A percentile compares a stretch with the other conserved stretches of the same genome.
These are phyloP conservation scores for Fonsecaea monophora DNA, from an alignment of 2,329 filamentous ascomycete genomes.

Conservation along the genomic window DNA sequence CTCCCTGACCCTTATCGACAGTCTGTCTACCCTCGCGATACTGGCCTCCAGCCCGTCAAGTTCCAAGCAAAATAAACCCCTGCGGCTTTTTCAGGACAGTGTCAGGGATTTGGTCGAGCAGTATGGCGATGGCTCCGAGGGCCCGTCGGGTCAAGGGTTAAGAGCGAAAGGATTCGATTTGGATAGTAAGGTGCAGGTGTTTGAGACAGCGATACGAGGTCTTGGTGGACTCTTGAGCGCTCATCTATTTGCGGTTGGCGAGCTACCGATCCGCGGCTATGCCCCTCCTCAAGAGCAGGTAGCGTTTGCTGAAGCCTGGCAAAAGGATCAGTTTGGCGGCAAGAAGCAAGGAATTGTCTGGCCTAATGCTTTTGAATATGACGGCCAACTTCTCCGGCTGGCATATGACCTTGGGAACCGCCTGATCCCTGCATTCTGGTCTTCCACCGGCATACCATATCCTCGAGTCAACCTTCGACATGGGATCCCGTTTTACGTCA, in stretches of 20 bases:
- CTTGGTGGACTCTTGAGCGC: constrained; percentile 89
- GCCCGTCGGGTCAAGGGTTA: constrained; percentile 71
- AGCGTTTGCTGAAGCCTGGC: constrained; percentile 50
- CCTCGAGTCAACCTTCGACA: constrained; percentile 89
- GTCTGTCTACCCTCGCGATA: constrained; percentile 90
- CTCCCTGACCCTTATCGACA: constrained; percentile 93
- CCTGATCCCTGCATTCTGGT: constrained; percentile 89
- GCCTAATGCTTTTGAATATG: constrained; percentile 79
- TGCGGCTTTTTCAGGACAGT: constrained; percentile 79
- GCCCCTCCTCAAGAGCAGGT: constrained; percentile 55
- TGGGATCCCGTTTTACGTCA: constrained; percentile 90
- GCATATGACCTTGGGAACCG: constrained; percentile 84
- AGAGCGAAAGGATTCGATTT: constrained; percentile 85
- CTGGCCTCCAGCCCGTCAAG: constrained; percentile 73
- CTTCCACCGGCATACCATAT: constrained; percentile 88
- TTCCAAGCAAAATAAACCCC: constrained; percentile 65
- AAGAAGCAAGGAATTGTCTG: constrained; percentile 64
- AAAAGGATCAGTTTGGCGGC: constrained; percentile 42
- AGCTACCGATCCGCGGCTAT: constrained; percentile 85
- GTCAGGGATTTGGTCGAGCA: constrained; percentile 76
- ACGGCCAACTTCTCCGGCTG: constrained; percentile 88
- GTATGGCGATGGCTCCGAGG: constrained; percentile 82
- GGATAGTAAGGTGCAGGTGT: constrained; percentile 98
- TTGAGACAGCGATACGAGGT: constrained; percentile 95
- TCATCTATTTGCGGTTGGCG: constrained; percentile 89